phyloP scores from a whole-genome alignment of 305 asterid genomes.

The Nicotiana rustica region DNA sequence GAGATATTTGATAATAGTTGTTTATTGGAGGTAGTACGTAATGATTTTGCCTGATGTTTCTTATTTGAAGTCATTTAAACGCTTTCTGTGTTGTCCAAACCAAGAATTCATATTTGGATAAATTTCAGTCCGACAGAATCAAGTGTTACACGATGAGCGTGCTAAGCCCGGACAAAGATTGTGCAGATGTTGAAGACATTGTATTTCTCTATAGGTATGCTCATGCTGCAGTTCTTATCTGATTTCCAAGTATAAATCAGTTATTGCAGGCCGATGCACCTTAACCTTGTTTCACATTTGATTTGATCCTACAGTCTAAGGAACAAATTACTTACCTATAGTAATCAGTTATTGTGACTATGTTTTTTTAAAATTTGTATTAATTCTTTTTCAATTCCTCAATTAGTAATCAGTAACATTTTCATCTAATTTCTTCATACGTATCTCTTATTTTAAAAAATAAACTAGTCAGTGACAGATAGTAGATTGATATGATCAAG shows the following conservation, averaged over 20 bases:
- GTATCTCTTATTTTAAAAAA: neutral
- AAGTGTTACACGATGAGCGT: conserved; percentile 95
- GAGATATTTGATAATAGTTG: conserved; percentile 83
- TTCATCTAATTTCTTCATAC: neutral
- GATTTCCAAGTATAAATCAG: neutral
- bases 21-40: conserved; percentile 67
- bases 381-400: neutral
- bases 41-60: conserved; percentile 34
- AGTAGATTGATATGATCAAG: conserved; percentile 19
- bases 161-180: conserved; percentile 71
- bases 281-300: conserved; percentile 10
- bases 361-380: neutral
- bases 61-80: conserved; percentile 34
- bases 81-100: conserved; percentile 3
- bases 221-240: conserved; percentile 32
- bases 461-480: neutral
- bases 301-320: conserved; percentile 7
- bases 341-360: neutral
- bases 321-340: neutral
- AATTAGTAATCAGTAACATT: neutral
- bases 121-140: conserved; percentile 76
- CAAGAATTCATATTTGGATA: conserved; percentile 29
- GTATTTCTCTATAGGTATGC: conserved; percentile 83
- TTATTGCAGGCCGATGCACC: neutral
- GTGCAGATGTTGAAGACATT: conserved; percentile 73